Conservation (phyloP, 2,329 filamentous ascomycete species). For the Penicillium sp. region DNA sequence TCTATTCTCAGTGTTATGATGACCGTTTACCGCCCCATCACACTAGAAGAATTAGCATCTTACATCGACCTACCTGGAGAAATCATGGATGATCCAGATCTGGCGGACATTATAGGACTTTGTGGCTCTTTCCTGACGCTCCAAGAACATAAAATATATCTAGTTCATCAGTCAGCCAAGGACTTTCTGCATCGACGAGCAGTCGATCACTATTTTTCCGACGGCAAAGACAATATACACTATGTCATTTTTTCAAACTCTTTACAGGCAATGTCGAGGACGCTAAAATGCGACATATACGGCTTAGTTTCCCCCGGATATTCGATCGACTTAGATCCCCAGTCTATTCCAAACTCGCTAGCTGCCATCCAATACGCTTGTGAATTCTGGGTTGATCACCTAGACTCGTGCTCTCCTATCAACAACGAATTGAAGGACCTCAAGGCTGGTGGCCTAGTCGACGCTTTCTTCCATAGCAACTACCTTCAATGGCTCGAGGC, state of each 20-base stretch:
- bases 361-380: constrained; percentile 34
- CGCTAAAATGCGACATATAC: constrained; percentile 41
- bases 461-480: constrained; percentile 21
- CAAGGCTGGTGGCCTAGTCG: constrained; percentile 8
- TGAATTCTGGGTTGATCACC: constrained; percentile 39
- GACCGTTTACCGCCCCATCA: constrained; percentile 40
- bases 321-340: constrained; percentile 12
- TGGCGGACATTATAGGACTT: constrained; percentile 12
- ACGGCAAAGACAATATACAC: constrained; percentile 26
- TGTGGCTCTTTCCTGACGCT: constrained; percentile 30
- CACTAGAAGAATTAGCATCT: constrained; percentile 33
- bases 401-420: constrained; percentile 10
- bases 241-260: constrained; percentile 36
- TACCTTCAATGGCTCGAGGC: constrained; percentile 34
- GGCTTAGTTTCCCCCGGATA: constrained; percentile 22
- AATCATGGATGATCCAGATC: neutral
- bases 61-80: constrained; percentile 2
- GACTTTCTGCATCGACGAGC: constrained; percentile 17
- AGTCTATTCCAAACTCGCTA: constrained; percentile 27
- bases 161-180: constrained; percentile 31
- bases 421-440: neutral
- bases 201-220: constrained; percentile 27
- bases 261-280: constrained; percentile 28
- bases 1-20: constrained; percentile 35
- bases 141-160: constrained; percentile 12